Evolutionary conservation across 2,329 filamentous ascomycete species (phyloP).

Genomic region (Microsporum audouinii): DNA sequence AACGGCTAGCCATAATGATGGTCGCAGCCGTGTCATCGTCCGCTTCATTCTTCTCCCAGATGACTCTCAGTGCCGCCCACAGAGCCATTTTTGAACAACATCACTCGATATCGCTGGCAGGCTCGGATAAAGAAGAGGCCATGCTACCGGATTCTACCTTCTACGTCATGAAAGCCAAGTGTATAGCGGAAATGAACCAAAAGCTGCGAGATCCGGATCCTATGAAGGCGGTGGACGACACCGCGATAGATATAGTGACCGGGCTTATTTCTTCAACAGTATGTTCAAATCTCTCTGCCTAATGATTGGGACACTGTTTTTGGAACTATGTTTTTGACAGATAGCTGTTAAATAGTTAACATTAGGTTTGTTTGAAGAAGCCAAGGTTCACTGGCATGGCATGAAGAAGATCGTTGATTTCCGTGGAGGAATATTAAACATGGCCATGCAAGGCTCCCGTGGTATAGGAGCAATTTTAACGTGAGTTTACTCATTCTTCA

Average conservation of each 20-base stretch:
- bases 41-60: constrained; percentile 30
- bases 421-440: constrained; percentile 24
- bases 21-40: constrained; percentile 25
- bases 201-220: constrained; percentile 22
- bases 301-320: no score
- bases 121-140: constrained; percentile 12
- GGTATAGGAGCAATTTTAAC: constrained; percentile 22
- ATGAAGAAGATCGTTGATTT: constrained; percentile 29
- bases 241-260: constrained; percentile 29
- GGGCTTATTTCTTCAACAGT: constrained; percentile 29
- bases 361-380: constrained; percentile 29
- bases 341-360: constrained; percentile 21
- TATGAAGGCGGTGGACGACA: constrained; percentile 20
- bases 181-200: constrained; percentile 25
- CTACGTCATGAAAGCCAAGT: constrained; percentile 29
- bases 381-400: constrained; percentile 29
- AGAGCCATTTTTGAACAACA: constrained; percentile 24
- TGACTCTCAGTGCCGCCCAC: constrained; percentile 32
- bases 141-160: constrained; percentile 27
- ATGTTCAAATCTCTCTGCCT: constrained; percentile 9
- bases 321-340: neutral
- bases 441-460: constrained; percentile 16
- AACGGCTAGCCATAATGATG: constrained; percentile 23
- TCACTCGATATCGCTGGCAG: constrained; percentile 18
- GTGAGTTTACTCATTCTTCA: constrained; percentile 15